Evolutionary conservation across 23 red algal species (phyloP).

Genomic region (Chondrus crispus): DNA sequence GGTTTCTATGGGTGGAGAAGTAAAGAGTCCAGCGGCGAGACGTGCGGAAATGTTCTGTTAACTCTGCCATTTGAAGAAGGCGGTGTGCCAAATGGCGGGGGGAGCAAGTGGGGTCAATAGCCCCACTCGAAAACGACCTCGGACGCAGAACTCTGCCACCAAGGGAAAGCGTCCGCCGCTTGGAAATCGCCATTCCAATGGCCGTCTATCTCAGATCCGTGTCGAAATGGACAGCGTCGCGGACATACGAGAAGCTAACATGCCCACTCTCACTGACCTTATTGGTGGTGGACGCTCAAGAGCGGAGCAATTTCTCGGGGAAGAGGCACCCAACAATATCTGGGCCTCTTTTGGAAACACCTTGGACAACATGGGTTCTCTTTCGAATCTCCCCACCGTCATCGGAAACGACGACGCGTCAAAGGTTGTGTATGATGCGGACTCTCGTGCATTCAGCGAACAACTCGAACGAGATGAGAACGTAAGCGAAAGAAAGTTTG

Average conservation of each 20-base stretch:
- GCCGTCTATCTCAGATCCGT: neutral
- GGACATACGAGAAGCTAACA: neutral
- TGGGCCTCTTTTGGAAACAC: constrained; percentile 49
- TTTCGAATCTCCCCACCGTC: neutral
- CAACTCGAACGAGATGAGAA: neutral
- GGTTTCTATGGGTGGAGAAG: too few species aligned
- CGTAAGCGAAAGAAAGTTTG: neutral
- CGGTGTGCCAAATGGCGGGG: too few species aligned
- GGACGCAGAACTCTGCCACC: neutral
- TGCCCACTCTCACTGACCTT: constrained; percentile 37
- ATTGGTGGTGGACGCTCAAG: constrained; percentile 16
- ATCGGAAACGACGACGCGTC: too few species aligned
- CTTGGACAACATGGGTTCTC: constrained; percentile 23
- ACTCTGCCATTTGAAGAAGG: too few species aligned
- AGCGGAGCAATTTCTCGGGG: constrained; percentile 41
- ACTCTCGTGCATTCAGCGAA: neutral
- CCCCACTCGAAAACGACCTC: constrained; percentile 55
- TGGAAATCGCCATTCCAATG: neutral
- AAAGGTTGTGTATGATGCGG: neutral
- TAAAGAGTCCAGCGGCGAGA: too few species aligned
- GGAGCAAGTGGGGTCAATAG: too few species aligned
- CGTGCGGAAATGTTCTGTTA: too few species aligned
- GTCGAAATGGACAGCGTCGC: neutral
- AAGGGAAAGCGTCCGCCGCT: constrained; percentile 1
- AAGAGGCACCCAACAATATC: constrained; percentile 30